Conservation (phyloP, 495 filamentous ascomycete genomes). For the Lophiostoma macrostomum region DNA sequence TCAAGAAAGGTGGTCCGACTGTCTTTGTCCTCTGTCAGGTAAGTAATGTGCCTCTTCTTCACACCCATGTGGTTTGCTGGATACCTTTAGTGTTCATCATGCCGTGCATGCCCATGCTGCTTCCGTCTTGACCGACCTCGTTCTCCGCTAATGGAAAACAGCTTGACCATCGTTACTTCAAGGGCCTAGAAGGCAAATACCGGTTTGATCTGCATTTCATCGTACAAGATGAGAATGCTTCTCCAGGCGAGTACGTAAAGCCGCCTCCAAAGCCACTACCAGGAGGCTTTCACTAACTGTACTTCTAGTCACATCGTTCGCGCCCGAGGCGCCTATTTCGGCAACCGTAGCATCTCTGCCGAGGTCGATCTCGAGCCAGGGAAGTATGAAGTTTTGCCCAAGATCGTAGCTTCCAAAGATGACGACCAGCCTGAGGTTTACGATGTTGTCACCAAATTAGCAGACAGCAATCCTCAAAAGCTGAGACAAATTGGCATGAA, state of each 20-base stretch:
- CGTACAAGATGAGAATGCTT: slow-evolving; percentile 62
- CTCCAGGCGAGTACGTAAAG: slow-evolving; percentile 70
- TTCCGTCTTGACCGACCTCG: background rate
- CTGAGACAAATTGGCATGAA: slow-evolving; percentile 34
- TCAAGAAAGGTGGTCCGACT: slow-evolving; percentile 63
- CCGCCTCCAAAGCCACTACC: too few species aligned
- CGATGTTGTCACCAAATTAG: slow-evolving; percentile 26
- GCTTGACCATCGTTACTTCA: slow-evolving; percentile 83
- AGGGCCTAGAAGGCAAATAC: slow-evolving; percentile 80
- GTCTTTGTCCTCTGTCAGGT: slow-evolving; percentile 75
- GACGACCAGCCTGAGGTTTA: slow-evolving; percentile 11
- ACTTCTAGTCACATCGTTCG: slow-evolving; percentile 91
- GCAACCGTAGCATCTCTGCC: slow-evolving; percentile 72
- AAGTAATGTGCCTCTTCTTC: too few species aligned
- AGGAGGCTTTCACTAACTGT: too few species aligned
- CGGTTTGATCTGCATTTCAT: slow-evolving; percentile 74
- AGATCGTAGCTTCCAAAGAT: slow-evolving; percentile 60
- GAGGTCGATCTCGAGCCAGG: slow-evolving; percentile 82
- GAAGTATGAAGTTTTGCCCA: slow-evolving; percentile 73
- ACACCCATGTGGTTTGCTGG: too few species aligned
- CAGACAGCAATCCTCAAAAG: slow-evolving; percentile 31
- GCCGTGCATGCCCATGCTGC: too few species aligned
- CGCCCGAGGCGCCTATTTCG: slow-evolving; percentile 61
- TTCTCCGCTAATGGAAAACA: background rate
- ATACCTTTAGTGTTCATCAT: too few species aligned